Percentiles rank a stretch among this genome's conserved stretches.
These are phyloP conservation scores for Backusella sp. DNA, from an alignment of 192 early-diverging fungal genomes.

Conservation along the genomic window DNA sequence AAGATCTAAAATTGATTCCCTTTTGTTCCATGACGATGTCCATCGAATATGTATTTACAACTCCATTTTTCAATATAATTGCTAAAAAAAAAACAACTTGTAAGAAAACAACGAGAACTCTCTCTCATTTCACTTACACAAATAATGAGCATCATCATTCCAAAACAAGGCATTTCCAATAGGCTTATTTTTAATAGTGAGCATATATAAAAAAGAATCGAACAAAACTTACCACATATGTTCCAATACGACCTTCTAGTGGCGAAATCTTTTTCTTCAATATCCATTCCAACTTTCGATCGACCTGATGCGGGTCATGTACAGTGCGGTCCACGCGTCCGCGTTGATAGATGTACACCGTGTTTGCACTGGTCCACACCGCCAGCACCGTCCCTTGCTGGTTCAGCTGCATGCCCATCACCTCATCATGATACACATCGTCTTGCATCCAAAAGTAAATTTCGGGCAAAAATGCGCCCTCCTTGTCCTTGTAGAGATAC, in stretches of 20 bases:
- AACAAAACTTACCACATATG: not conserved
- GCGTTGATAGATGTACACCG: slow-evolving; percentile 30
- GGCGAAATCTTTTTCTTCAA: slow-evolving; percentile 9
- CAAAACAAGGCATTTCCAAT: slow-evolving; percentile 1
- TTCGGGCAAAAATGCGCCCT: slow-evolving; percentile 8
- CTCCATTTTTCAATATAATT: slow-evolving; percentile 1
- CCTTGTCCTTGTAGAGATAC: not conserved
- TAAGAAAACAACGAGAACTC: too few species aligned
- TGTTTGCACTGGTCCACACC: slow-evolving; percentile 24
- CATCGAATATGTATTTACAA: slow-evolving; percentile 10
- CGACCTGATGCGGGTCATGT: not conserved
- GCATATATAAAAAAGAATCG: too few species aligned
- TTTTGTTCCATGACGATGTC: not conserved
- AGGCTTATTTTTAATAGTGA: too few species aligned
- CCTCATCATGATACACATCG: not conserved
- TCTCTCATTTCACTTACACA: not conserved
- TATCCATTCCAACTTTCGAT: slow-evolving; percentile 1
- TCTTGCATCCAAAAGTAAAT: slow-evolving; percentile 11
- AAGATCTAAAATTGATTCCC: not conserved
- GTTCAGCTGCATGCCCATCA: slow-evolving; percentile 16
- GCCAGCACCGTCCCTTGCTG: slow-evolving; percentile 16
- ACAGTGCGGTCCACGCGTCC: slow-evolving; percentile 7
- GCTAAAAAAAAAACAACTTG: not conserved
- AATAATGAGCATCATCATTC: not conserved
- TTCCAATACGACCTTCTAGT: not conserved